A percentile compares a stretch with the other conserved stretches of the same genome.
Conservation (phyloP, 768 basidiomycete genomes). For the Mycena crocata region DNA sequence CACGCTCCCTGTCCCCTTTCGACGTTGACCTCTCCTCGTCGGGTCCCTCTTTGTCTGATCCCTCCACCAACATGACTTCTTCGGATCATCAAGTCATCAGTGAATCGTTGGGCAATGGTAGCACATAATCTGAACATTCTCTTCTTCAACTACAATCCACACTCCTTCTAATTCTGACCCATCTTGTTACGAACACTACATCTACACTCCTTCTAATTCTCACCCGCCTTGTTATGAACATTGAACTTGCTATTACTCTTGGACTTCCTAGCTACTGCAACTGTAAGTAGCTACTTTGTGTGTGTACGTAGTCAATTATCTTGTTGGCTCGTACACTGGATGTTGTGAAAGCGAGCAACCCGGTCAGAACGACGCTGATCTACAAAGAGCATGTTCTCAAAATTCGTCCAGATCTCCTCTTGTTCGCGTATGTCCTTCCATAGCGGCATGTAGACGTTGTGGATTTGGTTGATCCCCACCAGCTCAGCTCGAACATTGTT, state of each 20-base stretch:
- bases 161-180: too few relatives aligned
- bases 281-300: too few relatives aligned
- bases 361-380: constrained; percentile 46
- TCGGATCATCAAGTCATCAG: too few relatives aligned
- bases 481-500: constrained; percentile 47
- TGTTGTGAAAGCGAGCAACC: constrained; percentile 49
- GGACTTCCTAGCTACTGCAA: not conserved
- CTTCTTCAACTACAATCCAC: constrained; percentile 4
- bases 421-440: constrained; percentile 48
- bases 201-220: constrained; percentile 6
- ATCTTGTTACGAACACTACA: not conserved
- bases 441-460: constrained; percentile 51
- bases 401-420: constrained; percentile 48
- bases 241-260: not conserved
- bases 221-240: not conserved
- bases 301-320: constrained; percentile 1
- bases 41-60: not conserved
- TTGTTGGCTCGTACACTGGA: constrained; percentile 27
- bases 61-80: not conserved
- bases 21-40: not conserved
- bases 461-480: constrained; percentile 58
- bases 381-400: constrained; percentile 52
- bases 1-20: not conserved
- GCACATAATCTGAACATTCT: constrained; percentile 7
- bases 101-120: too few relatives aligned